These are phyloP conservation scores for Ramularia endophylla DNA, from an alignment of 2,329 filamentous ascomycete genomes.

Conservation along the genomic window DNA sequence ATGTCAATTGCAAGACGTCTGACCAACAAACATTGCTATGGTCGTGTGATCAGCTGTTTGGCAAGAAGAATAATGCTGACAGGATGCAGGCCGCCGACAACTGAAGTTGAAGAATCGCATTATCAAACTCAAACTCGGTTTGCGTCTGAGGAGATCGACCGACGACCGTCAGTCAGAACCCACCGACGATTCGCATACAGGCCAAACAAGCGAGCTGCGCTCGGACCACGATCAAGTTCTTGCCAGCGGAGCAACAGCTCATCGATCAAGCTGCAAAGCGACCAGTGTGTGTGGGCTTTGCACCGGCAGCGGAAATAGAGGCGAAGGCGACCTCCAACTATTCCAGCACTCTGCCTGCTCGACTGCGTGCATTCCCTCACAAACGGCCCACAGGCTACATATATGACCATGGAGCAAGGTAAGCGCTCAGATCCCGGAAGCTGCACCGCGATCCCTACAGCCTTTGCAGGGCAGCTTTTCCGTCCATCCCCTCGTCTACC, in stretches of 20 bases:
- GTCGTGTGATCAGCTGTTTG: no score
- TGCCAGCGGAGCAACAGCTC: constrained; percentile 6
- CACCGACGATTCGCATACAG: constrained; percentile 16
- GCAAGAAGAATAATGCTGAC: constrained; percentile 8
- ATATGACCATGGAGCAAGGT: constrained; percentile 30
- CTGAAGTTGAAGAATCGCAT: constrained; percentile 19
- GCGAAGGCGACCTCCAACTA: no score
- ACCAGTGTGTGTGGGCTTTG: neutral
- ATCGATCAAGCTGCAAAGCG: neutral
- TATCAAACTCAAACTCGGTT: constrained; percentile 18
- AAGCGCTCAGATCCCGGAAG: constrained; percentile 20
- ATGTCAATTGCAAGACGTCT: no score
- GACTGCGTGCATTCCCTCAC: neutral
- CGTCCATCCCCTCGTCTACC: constrained; percentile 1
- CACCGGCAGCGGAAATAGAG: no score
- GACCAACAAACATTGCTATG: no score
- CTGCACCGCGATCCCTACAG: constrained; percentile 17
- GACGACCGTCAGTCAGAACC: constrained; percentile 6
- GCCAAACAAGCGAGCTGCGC: constrained; percentile 13
- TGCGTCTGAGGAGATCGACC: constrained; percentile 11
- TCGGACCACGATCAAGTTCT: constrained; percentile 6
- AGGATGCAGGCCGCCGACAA: constrained; percentile 3
- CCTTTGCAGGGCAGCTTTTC: constrained; percentile 9
- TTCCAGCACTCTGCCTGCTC: neutral
- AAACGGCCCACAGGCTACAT: constrained; percentile 7